Base-by-base conservation (phyloP, 202 grass and related monocot genomes). In the Brachypodium distachyon region DNA sequence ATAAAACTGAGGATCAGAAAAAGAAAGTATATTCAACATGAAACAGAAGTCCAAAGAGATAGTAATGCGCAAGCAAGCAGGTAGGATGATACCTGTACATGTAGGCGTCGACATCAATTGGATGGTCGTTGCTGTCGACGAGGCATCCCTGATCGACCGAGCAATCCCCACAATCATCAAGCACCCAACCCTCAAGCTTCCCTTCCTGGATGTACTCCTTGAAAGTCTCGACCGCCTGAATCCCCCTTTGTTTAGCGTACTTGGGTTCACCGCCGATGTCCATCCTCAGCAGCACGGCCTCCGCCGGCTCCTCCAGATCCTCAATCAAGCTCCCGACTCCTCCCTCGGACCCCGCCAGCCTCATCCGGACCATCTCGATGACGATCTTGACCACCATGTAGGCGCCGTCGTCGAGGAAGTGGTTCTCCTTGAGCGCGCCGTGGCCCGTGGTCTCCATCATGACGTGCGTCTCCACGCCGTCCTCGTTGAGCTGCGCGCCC, bases 381-480 rank as follows among this genome's bases (percentile, higher is more conserved):
- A 96, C 78, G 26, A 93, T 97, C 79, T 90, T 97, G 26, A 93
- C 90, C 73, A 88, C 93, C 90, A 97, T 90, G 79, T 93, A 97
- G 2, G 93, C 93, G 86, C 90, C 92, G 28, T 97, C 93, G 61
- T 93, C 90, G 38, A 97, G 87, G 57, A 97, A 97, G 52, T 93
- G 73, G 46, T 97, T 97, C 81, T 97, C 93, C 79, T 62, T 90
- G 41, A 97, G 72, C 26, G 93, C 90, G 22, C 87, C 90, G 3
- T 97, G 93, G 2, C 93, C 90, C 4, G 90, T 97, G 39, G 90
- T 93, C 77, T 97, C 93, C 90, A 93, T 97, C 93, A 93, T 97
- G 5, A 97, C 79, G 67, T 97, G 90, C 36, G 87, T 88, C 63
- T 97, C 93, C 0, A 90, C 73, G 19, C 93, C 87, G 14, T 93